Percentiles rank a stretch among this genome's conserved stretches.
Conservation (phyloP, 2,329 filamentous ascomycete genomes). For the Coniochaeta hoffmannii region DNA sequence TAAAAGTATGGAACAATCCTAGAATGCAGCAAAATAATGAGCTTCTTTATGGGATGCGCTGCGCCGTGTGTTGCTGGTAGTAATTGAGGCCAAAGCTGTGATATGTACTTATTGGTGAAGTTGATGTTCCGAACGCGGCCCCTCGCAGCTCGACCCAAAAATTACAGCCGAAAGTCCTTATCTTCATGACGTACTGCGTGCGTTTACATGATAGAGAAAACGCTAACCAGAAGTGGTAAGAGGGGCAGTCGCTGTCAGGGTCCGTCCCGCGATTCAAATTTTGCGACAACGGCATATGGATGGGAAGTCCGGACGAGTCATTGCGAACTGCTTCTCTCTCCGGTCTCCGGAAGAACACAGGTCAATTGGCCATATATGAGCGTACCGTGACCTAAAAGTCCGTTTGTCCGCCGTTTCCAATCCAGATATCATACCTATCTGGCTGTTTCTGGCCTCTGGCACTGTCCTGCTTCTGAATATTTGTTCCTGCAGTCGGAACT, state of each 20-base stretch:
- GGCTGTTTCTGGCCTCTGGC: too few relatives aligned
- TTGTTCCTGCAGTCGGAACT: neutral
- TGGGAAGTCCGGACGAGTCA: neutral
- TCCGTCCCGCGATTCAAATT: neutral
- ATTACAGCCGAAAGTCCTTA: too few relatives aligned
- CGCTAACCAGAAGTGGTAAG: conserved; percentile 20
- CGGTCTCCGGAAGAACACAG: neutral
- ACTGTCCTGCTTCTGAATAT: neutral
- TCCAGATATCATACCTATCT: too few relatives aligned
- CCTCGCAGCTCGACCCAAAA: too few relatives aligned
- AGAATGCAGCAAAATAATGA: neutral
- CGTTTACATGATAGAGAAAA: too few relatives aligned
- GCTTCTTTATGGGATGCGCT: too few relatives aligned
- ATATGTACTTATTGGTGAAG: too few relatives aligned
- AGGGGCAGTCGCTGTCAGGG: conserved; percentile 18
- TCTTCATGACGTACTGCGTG: too few relatives aligned
- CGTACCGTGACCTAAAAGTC: neutral
- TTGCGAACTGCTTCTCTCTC: neutral
- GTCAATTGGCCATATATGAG: neutral
- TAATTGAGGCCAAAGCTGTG: too few relatives aligned
- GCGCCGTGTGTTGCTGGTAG: too few relatives aligned
- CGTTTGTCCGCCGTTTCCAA: neutral
- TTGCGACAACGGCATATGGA: neutral
- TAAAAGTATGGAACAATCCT: neutral
- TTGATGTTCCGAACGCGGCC: too few relatives aligned